Conservation (phyloP, 1,139 yeast genomes). For the Zygosaccharomyces sapae region DNA sequence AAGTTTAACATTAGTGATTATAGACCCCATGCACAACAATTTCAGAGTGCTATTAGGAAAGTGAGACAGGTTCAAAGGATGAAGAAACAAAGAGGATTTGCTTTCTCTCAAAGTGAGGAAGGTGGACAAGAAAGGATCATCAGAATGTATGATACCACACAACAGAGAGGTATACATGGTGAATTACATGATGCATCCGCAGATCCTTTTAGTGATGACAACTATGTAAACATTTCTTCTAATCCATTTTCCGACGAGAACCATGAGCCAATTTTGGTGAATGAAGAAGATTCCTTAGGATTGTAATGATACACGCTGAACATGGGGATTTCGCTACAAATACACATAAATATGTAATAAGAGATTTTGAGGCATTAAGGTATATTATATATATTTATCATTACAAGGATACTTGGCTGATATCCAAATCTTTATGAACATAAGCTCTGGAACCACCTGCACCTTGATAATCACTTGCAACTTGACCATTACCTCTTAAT, state of each 20-base stretch:
- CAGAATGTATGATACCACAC: conserved; percentile 91
- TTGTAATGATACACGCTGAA: conserved; percentile 6
- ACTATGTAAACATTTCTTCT: conserved; percentile 15
- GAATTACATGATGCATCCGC: conserved; percentile 44
- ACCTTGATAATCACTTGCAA: conserved; percentile 86
- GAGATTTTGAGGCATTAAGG: too few species aligned
- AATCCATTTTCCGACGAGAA: conserved; percentile 14
- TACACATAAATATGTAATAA: background rate
- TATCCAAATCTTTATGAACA: conserved; percentile 61
- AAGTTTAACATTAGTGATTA: conserved; percentile 91
- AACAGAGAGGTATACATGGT: conserved; percentile 50
- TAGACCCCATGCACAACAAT: conserved; percentile 92
- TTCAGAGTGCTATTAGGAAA: conserved; percentile 94
- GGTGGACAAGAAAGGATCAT: conserved; percentile 88
- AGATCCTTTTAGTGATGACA: conserved; percentile 30
- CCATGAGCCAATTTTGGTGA: conserved; percentile 5
- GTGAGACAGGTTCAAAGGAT: conserved; percentile 97
- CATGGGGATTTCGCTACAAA: background rate
- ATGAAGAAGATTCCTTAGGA: conserved; percentile 6
- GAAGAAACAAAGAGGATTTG: conserved; percentile 98
- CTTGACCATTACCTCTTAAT: conserved; percentile 84
- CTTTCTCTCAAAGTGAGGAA: conserved; percentile 93
- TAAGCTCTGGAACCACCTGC: conserved; percentile 86
- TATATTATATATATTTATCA: too few species aligned
- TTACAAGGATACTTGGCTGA: conserved; percentile 27